A percentile compares a stretch with the other conserved stretches of the same genome.
These are phyloP conservation scores for Aspergillus spinulosporus DNA, from an alignment of 2,329 filamentous ascomycete genomes.

Conservation along the genomic window DNA sequence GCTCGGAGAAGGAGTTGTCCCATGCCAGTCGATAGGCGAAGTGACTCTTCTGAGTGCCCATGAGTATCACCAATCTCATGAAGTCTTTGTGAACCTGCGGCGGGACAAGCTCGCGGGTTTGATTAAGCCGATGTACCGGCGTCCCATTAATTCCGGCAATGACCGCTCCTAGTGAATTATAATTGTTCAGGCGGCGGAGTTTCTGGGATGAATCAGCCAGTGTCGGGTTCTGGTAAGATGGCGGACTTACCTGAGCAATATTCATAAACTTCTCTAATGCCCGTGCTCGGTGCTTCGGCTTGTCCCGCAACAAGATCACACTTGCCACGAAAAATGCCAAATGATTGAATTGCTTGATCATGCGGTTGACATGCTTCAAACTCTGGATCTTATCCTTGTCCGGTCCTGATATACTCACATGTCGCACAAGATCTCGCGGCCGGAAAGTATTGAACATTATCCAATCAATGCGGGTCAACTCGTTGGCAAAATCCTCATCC, in stretches of 20 bases:
- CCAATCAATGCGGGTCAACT: conserved; percentile 96
- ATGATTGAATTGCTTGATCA: conserved; percentile 92
- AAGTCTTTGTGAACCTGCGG: conserved; percentile 76
- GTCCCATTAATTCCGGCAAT: conserved; percentile 89
- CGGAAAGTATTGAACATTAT: conserved; percentile 95
- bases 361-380: conserved; percentile 84
- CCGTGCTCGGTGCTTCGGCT: conserved; percentile 88
- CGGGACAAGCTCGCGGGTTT: conserved; percentile 75
- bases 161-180: conserved; percentile 92
- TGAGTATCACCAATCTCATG: conserved; percentile 82
- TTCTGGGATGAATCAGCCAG: conserved; percentile 51
- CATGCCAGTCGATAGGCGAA: conserved; percentile 95
- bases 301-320: conserved; percentile 85
- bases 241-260: conserved; percentile 60
- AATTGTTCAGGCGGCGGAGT: conserved; percentile 90
- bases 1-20: conserved; percentile 87
- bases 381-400: conserved; percentile 62
- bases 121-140: conserved; percentile 76
- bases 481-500: conserved; percentile 81
- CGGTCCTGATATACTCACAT: conserved; percentile 70
- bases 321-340: conserved; percentile 79
- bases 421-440: conserved; percentile 86
- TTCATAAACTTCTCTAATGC: conserved; percentile 96
- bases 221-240: background rate
- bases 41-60: conserved; percentile 89